Evolutionary conservation across 108 stramenopile genomes (phyloP).

Genomic region (Cyclostephanos tholiformis): DNA sequence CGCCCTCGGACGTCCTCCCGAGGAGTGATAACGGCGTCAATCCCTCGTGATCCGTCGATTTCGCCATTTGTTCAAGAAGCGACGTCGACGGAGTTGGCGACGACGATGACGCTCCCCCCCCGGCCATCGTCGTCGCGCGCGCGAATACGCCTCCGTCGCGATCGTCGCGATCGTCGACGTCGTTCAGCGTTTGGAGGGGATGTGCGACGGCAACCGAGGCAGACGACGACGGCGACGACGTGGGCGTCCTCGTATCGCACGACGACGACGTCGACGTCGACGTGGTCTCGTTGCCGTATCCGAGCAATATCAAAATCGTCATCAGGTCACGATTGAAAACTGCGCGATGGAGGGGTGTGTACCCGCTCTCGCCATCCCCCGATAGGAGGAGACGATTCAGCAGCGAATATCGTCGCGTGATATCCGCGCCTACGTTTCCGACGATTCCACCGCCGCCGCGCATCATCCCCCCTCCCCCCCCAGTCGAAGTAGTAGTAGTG

Average conservation of each 20-base stretch:
- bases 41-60: slow-evolving; percentile 57
- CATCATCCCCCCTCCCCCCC: background rate
- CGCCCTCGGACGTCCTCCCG: no score
- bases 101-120: slow-evolving; percentile 1
- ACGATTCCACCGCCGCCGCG: background rate
- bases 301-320: slow-evolving; percentile 56
- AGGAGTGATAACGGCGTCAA: slow-evolving; percentile 72
- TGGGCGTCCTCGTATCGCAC: no score
- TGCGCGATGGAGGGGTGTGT: slow-evolving; percentile 71
- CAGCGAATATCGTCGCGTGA: no score
- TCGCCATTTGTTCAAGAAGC: background rate
- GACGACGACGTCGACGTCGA: no score
- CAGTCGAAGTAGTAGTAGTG: no score
- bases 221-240: no score
- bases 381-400: slow-evolving; percentile 12
- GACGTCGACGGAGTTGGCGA: background rate
- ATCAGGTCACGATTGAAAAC: slow-evolving; percentile 58
- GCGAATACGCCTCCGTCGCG: background rate
- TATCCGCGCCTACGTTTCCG: no score
- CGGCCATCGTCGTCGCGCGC: background rate
- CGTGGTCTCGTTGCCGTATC: no score
- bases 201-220: no score
- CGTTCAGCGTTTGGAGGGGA: no score
- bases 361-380: slow-evolving; percentile 63
- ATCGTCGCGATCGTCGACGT: background rate